phyloP scores from a whole-genome alignment of 495 filamentous ascomycete species.

The Cercophora sp. region DNA sequence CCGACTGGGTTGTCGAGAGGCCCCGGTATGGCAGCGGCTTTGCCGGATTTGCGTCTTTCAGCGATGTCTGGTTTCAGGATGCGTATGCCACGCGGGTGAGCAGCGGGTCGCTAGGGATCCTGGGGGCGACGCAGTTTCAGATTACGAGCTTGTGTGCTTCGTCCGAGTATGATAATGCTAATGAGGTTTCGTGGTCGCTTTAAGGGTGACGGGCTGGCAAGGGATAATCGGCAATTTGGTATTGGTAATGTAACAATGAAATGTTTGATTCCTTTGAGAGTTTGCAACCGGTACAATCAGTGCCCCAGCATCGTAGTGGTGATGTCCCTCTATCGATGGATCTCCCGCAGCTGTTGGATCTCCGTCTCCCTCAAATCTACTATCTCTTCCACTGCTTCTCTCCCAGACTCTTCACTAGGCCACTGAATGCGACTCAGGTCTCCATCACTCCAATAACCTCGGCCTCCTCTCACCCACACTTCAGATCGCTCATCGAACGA shows the following conservation, averaged over 20 bases:
- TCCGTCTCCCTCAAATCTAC: no score
- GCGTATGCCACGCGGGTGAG: slow-evolving; percentile 13
- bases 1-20: slow-evolving; percentile 31
- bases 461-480: no score
- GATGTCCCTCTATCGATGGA: no score
- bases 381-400: no score
- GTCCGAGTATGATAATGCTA: slow-evolving; percentile 17
- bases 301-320: no score
- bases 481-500: no score
- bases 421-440: no score
- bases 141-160: slow-evolving; percentile 18
- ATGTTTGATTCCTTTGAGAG: background rate
- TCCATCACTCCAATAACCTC: no score
- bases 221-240: background rate
- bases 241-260: background rate
- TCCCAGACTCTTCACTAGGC: no score
- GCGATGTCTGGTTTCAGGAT: slow-evolving; percentile 28
- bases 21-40: slow-evolving; percentile 22
- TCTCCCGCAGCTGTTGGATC: no score
- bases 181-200: slow-evolving; percentile 15
- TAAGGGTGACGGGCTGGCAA: background rate
- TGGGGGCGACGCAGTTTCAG: slow-evolving; percentile 28
- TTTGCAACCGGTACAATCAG: no score
- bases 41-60: slow-evolving; percentile 23
- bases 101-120: slow-evolving; percentile 15